Evolutionary conservation across 495 filamentous ascomycete species (phyloP).

Genomic region (Poronia punctata): DNA sequence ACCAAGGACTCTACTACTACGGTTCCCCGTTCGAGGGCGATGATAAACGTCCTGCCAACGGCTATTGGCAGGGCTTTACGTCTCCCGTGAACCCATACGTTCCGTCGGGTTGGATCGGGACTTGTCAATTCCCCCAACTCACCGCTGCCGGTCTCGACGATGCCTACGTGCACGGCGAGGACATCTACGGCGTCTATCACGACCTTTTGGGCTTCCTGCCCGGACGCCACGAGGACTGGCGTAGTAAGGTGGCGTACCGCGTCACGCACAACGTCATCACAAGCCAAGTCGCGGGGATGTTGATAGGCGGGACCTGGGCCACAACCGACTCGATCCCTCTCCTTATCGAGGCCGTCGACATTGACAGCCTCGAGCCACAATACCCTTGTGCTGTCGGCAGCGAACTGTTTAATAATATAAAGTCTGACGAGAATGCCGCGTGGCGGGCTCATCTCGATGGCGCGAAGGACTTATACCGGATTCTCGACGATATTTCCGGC

Average conservation of each 20-base stretch:
- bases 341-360: conserved; percentile 37
- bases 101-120: conserved; percentile 52
- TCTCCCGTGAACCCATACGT: conserved; percentile 51
- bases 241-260: conserved; percentile 44
- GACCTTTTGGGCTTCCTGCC: conserved; percentile 54
- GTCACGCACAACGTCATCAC: conserved; percentile 68
- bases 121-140: conserved; percentile 67
- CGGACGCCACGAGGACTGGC: conserved; percentile 21
- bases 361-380: conserved; percentile 58
- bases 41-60: conserved; percentile 31
- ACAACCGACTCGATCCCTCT: conserved; percentile 34
- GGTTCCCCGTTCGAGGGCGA: conserved; percentile 39
- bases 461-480: conserved; percentile 40
- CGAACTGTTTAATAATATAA: conserved; percentile 39
- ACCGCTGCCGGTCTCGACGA: conserved; percentile 57
- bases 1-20: conserved; percentile 55
- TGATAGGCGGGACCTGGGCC: conserved; percentile 54
- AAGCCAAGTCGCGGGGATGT: conserved; percentile 59
- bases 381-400: conserved; percentile 50
- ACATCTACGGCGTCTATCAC: conserved; percentile 58
- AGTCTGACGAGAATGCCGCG: conserved; percentile 33
- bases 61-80: conserved; percentile 53
- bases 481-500: conserved; percentile 54
- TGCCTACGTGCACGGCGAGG: conserved; percentile 58
- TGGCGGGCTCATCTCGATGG: conserved; percentile 55